Evolutionary conservation across 202 grass and related monocot species (phyloP).

Genomic region (Saccharum hybrid): DNA sequence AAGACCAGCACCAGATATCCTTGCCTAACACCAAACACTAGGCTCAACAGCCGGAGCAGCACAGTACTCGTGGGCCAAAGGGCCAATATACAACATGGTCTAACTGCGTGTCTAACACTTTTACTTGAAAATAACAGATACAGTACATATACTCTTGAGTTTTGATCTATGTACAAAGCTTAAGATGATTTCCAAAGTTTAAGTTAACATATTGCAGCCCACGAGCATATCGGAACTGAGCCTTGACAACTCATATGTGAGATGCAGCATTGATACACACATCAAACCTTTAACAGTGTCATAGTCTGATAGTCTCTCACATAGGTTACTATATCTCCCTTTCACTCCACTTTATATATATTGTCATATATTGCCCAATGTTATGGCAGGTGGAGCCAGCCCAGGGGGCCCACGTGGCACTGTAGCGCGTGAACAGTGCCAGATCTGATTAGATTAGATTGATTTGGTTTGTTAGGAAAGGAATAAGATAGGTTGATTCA

Average conservation of each 20-base stretch:
- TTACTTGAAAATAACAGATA: background rate
- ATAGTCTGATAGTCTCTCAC: background rate
- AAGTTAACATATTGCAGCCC: background rate
- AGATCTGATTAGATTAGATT: too few relatives aligned
- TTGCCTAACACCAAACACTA: background rate
- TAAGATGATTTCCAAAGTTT: background rate
- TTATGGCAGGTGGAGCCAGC: too few relatives aligned
- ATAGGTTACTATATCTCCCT: conserved; percentile 11
- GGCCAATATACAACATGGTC: background rate
- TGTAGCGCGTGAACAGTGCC: too few relatives aligned
- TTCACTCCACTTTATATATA: background rate
- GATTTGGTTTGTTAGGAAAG: too few relatives aligned
- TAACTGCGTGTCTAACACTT: background rate
- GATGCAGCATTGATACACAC: background rate
- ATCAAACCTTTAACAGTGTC: background rate
- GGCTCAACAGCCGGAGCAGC: background rate
- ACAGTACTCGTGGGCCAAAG: background rate
- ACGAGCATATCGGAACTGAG: conserved; percentile 3
- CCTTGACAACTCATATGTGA: background rate
- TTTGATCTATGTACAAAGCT: conserved; percentile 3
- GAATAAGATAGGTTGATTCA: too few relatives aligned
- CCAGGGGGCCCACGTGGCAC: too few relatives aligned
- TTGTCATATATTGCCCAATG: background rate
- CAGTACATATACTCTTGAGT: conserved; percentile 14
- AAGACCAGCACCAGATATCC: background rate